Conservation (phyloP, 2,329 filamentous ascomycete genomes). For the Aspergillus terreus region DNA sequence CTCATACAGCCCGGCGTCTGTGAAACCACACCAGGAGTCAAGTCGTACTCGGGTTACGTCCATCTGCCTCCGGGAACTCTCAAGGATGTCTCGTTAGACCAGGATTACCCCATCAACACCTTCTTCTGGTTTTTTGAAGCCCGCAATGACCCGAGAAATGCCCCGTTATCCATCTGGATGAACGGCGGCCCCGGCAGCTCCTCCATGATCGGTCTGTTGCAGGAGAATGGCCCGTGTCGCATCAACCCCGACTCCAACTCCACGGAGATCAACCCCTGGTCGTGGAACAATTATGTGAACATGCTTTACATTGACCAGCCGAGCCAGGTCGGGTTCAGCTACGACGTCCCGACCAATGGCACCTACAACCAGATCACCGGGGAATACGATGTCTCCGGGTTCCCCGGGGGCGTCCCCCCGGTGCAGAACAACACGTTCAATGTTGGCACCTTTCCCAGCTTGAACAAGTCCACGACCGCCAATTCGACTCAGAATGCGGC, state of each 20-base stretch:
- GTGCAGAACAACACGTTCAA: slow-evolving; percentile 52
- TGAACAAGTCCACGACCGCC: slow-evolving; percentile 41
- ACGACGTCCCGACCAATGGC: slow-evolving; percentile 42
- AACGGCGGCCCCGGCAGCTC: slow-evolving; percentile 59
- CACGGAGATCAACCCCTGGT: slow-evolving; percentile 55
- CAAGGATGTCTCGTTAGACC: slow-evolving; percentile 37
- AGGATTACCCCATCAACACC: slow-evolving; percentile 58
- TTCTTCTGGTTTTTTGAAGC: slow-evolving; percentile 66
- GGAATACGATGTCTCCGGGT: slow-evolving; percentile 24
- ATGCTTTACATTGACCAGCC: slow-evolving; percentile 71
- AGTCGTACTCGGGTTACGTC: slow-evolving; percentile 59
- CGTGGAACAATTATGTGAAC: slow-evolving; percentile 62
- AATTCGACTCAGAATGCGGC: slow-evolving; percentile 53
- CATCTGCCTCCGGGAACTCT: slow-evolving; percentile 50
- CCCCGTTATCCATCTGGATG: slow-evolving; percentile 60
- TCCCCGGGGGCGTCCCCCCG: slow-evolving; percentile 24
- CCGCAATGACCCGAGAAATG: slow-evolving; percentile 49
- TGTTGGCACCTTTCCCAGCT: slow-evolving; percentile 51
- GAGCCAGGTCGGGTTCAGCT: slow-evolving; percentile 57
- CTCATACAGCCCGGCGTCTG: slow-evolving; percentile 46
- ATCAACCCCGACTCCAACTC: slow-evolving; percentile 51
- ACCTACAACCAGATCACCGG: slow-evolving; percentile 31
- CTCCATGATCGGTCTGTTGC: slow-evolving; percentile 55
- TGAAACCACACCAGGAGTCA: slow-evolving; percentile 55
- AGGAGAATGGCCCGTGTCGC: slow-evolving; percentile 51